Evolutionary conservation across 305 asterid species (phyloP).

Genomic region (Andrographis paniculata): DNA sequence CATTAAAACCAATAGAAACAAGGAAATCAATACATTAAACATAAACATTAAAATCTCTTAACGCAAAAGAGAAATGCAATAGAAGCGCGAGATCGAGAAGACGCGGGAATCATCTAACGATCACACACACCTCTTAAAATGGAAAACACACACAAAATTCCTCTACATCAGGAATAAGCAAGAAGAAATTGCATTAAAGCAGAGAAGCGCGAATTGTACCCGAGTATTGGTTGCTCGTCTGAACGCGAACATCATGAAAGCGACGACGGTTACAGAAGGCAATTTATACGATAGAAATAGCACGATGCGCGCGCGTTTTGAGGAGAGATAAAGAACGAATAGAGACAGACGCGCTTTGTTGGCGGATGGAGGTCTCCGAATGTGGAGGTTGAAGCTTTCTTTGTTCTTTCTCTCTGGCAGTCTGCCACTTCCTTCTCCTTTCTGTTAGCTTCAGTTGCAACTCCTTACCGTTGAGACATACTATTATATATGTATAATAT

Average conservation of each 20-base stretch:
- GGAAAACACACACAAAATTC: no score
- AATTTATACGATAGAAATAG: constrained; percentile 27
- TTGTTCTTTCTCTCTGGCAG: constrained; percentile 2
- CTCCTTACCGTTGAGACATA: no score
- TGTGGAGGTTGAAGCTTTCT: constrained; percentile 15
- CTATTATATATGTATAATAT: no score
- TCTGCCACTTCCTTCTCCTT: constrained; percentile 6
- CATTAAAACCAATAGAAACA: constrained; percentile 34
- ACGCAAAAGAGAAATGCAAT: no score
- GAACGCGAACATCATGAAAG: constrained; percentile 26
- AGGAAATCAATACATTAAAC: neutral
- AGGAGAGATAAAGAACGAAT: constrained; percentile 19
- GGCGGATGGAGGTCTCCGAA: constrained; percentile 26
- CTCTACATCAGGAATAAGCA: no score
- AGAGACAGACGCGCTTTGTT: constrained; percentile 1
- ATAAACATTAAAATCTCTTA: constrained; percentile 1
- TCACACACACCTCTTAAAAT: no score
- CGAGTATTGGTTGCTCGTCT: constrained; percentile 22
- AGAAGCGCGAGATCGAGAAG: no score
- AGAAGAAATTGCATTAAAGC: neutral
- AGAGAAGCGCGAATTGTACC: constrained; percentile 17
- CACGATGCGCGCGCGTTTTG: constrained; percentile 29
- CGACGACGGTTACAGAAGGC: constrained; percentile 14
- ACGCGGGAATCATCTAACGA: no score
- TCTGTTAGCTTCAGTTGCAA: neutral